phyloP scores from a whole-genome alignment of 2,329 filamentous ascomycete genomes.

The Colletotrichum paranaense region DNA sequence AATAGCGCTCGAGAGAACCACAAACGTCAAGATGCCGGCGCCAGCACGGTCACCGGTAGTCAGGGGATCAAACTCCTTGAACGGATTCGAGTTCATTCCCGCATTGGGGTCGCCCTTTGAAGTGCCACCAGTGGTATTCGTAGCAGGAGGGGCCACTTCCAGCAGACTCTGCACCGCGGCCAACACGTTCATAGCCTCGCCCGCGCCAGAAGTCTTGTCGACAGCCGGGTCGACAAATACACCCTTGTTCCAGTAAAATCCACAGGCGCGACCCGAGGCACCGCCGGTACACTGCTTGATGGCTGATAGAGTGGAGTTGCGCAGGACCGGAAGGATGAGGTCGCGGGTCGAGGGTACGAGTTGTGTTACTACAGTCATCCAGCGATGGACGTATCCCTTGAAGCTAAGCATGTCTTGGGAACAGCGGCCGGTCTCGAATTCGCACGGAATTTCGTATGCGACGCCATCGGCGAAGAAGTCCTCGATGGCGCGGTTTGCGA shows the following conservation, averaged over 20 bases:
- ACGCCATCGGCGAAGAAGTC: slow-evolving; percentile 64
- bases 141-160: slow-evolving; percentile 53
- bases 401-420: slow-evolving; percentile 78
- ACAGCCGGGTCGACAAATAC: slow-evolving; percentile 56
- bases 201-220: slow-evolving; percentile 68
- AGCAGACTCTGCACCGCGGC: slow-evolving; percentile 64
- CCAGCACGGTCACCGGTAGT: slow-evolving; percentile 74
- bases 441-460: slow-evolving; percentile 75
- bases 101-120: slow-evolving; percentile 52
- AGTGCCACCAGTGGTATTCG: slow-evolving; percentile 63
- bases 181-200: slow-evolving; percentile 69
- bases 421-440: slow-evolving; percentile 65
- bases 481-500: slow-evolving; percentile 59
- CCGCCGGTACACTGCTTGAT: slow-evolving; percentile 72
- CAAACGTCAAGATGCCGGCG: slow-evolving; percentile 71
- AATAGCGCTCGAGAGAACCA: slow-evolving; percentile 65
- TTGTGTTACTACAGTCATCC: slow-evolving; percentile 70
- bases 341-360: slow-evolving; percentile 68
- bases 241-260: slow-evolving; percentile 69
- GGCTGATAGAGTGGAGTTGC: slow-evolving; percentile 68
- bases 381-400: slow-evolving; percentile 76
- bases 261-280: slow-evolving; percentile 66
- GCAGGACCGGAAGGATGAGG: slow-evolving; percentile 67
- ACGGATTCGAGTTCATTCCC: slow-evolving; percentile 26
- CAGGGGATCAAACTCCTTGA: slow-evolving; percentile 36